Evolutionary conservation across 2,329 filamentous ascomycete species (phyloP).

Genomic region (Dothiorella sarmentorum): DNA sequence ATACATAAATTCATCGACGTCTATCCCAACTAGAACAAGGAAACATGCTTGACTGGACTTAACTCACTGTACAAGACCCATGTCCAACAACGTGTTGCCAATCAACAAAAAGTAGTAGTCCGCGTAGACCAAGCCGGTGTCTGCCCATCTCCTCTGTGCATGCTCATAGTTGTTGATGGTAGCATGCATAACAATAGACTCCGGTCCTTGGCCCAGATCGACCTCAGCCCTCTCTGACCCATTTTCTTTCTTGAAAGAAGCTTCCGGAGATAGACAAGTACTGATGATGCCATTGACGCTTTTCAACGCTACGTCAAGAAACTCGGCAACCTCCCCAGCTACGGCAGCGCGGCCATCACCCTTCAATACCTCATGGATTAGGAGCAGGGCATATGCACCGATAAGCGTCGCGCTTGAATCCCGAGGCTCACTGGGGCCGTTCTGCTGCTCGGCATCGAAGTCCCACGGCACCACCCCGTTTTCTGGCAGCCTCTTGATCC

Average conservation of each 20-base stretch:
- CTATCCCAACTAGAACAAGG: too few species aligned
- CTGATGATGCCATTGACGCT: background rate
- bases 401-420: constrained; percentile 43
- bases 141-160: constrained; percentile 39
- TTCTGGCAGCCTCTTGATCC: constrained; percentile 38
- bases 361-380: constrained; percentile 32
- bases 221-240: constrained; percentile 17
- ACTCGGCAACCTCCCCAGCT: constrained; percentile 22
- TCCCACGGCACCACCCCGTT: constrained; percentile 46
- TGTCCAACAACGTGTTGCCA: constrained; percentile 40
- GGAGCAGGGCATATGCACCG: constrained; percentile 39
- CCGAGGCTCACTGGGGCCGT: constrained; percentile 28
- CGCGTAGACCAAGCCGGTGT: constrained; percentile 46
- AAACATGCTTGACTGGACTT: too few species aligned
- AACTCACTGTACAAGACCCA: constrained; percentile 19
- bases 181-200: constrained; percentile 44
- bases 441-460: constrained; percentile 43
- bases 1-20: too few species aligned
- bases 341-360: constrained; percentile 27
- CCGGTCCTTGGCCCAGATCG: constrained; percentile 27
- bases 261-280: background rate
- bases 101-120: constrained; percentile 46
- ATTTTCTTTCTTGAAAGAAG: background rate
- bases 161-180: constrained; percentile 45
- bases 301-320: background rate